Percentiles rank a stretch among this genome's conserved stretches.
Evolutionary conservation across 2,329 filamentous ascomycete species (phyloP).

Genomic region (Alternaria arbusti): DNA sequence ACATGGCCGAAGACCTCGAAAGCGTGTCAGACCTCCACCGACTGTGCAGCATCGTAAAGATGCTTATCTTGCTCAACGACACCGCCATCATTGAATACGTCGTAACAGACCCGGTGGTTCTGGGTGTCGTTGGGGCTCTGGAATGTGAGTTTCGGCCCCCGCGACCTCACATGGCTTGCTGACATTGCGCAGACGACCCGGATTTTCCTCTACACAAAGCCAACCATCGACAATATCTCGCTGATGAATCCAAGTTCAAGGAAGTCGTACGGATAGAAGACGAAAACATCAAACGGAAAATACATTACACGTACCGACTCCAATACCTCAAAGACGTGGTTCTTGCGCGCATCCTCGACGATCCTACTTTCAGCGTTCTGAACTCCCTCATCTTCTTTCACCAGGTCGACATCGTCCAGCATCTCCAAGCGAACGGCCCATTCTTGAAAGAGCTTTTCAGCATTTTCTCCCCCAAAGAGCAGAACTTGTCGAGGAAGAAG

Average conservation of each 20-base stretch:
- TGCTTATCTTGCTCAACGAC: slow-evolving; percentile 91
- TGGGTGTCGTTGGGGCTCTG: slow-evolving; percentile 92
- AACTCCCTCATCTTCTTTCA: slow-evolving; percentile 99
- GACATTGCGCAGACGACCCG: slow-evolving; percentile 71
- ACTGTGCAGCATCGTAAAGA: slow-evolving; percentile 98
- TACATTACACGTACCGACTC: slow-evolving; percentile 93
- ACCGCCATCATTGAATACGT: slow-evolving; percentile 92
- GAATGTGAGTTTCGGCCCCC: slow-evolving; percentile 66
- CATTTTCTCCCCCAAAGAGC: slow-evolving; percentile 74
- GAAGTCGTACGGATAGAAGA: slow-evolving; percentile 95
- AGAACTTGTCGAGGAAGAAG: slow-evolving; percentile 77
- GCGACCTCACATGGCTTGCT: slow-evolving; percentile 27
- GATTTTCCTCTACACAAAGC: slow-evolving; percentile 98
- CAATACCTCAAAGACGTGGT: slow-evolving; percentile 99
- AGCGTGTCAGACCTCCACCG: slow-evolving; percentile 85
- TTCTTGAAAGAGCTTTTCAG: slow-evolving; percentile 88
- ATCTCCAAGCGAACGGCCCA: slow-evolving; percentile 79
- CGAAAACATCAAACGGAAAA: slow-evolving; percentile 80
- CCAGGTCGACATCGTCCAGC: slow-evolving; percentile 95
- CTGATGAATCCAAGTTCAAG: slow-evolving; percentile 88
- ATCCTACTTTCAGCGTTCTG: slow-evolving; percentile 95
- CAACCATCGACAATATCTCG: slow-evolving; percentile 92
- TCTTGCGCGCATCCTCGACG: slow-evolving; percentile 91
- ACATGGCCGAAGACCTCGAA: slow-evolving; percentile 89
- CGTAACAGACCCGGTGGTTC: slow-evolving; percentile 85